A percentile compares a stretch with the other conserved stretches of the same genome.
Conservation (phyloP, 2,329 filamentous ascomycete species). For the Fusarium veterinarium region DNA sequence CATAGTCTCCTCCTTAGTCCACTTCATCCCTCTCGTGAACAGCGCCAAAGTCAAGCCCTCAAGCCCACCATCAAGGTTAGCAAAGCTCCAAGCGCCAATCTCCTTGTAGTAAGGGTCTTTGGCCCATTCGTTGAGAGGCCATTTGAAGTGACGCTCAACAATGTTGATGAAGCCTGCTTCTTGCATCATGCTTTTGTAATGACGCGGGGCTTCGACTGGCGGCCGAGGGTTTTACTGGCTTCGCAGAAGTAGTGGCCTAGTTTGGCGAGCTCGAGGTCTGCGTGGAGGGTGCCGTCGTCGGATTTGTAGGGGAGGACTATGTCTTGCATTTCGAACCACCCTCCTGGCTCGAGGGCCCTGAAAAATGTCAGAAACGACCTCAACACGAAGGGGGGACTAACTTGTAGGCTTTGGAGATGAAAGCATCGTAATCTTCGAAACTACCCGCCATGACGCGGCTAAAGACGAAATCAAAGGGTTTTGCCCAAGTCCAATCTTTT, state of each 20-base stretch:
- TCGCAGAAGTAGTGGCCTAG: neutral
- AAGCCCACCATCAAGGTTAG: neutral
- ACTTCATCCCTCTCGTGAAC: neutral
- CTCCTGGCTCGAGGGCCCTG: neutral
- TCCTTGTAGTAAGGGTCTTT: neutral
- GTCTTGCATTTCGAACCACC: neutral
- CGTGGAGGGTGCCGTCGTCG: neutral
- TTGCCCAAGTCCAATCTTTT: slow-evolving; percentile 16
- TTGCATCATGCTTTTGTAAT: neutral
- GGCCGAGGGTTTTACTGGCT: neutral
- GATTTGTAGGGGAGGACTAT: neutral
- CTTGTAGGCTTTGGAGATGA: neutral
- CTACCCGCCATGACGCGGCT: neutral
- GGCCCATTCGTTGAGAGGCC: neutral
- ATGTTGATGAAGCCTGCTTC: neutral
- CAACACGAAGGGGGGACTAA: neutral
- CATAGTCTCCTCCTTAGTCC: neutral
- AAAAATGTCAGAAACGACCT: too few species aligned
- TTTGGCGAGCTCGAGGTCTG: neutral
- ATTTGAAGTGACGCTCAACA: neutral
- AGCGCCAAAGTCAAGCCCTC: neutral
- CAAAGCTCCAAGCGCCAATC: neutral
- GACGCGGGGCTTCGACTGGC: neutral
- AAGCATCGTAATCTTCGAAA: neutral
- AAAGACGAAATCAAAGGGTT: neutral